phyloP scores from a whole-genome alignment of 2,329 filamentous ascomycete species.

The Ophiostoma sp. region DNA sequence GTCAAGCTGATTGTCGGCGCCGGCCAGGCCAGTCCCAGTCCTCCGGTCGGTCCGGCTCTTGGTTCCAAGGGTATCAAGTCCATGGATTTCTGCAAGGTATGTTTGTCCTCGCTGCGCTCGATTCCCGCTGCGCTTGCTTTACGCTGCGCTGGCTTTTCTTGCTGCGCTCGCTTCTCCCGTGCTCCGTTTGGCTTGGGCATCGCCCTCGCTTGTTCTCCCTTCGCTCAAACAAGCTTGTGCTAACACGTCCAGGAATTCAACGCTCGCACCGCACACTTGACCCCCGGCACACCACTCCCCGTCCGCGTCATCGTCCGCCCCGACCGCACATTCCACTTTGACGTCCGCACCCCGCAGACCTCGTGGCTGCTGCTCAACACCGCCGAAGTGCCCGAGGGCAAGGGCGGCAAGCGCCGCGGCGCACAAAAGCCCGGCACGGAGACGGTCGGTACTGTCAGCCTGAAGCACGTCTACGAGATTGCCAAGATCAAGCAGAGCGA shows the following conservation, averaged over 20 bases:
- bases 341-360: slow-evolving; percentile 90
- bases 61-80: slow-evolving; percentile 98
- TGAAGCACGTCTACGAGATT: slow-evolving; percentile 98
- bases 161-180: not conserved
- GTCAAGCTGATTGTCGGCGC: slow-evolving; percentile 98
- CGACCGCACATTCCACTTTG: slow-evolving; percentile 90
- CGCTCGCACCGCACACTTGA: slow-evolving; percentile 83
- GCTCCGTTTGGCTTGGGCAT: not conserved
- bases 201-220: not conserved
- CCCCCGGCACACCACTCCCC: slow-evolving; percentile 80
- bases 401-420: slow-evolving; percentile 77
- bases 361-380: slow-evolving; percentile 85
- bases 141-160: slow-evolving; percentile 17
- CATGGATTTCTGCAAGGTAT: slow-evolving; percentile 98
- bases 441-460: slow-evolving; percentile 76
- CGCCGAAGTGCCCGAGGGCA: slow-evolving; percentile 68
- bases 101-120: not conserved
- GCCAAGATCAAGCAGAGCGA: slow-evolving; percentile 91
- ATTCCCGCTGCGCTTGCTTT: not conserved
- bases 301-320: slow-evolving; percentile 88
- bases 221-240: not conserved
- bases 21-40: slow-evolving; percentile 90
- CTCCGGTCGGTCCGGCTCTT: slow-evolving; percentile 91
- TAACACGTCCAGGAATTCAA: slow-evolving; percentile 78
- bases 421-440: slow-evolving; percentile 74